Evolutionary conservation across 75 land plant species (phyloP), one percentile per base, ranked within the genome.

Genomic region (Selaginella tamariscina): DNA sequence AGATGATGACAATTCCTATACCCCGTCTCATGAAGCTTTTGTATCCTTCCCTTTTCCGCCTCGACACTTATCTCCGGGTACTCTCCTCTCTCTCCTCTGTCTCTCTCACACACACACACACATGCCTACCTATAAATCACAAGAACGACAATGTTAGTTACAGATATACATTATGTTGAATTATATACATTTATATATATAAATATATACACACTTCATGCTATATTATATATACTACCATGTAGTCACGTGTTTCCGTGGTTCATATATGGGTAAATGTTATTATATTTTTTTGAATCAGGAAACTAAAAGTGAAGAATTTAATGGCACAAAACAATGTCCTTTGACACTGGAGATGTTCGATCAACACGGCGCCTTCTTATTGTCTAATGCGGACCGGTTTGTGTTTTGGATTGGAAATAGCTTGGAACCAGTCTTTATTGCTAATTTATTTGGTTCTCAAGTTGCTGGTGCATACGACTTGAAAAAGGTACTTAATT

Each of bases 361-460:
- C 66, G 99, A 95, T 70, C 74, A 96, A 1, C 80, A 82, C 63
- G 96, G 89, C 22, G 84, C 87, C 2, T 95, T 82, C 71, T 56
- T 87, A 1, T 72, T 70, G 65, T 81, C 87, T 70, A 84, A 95
- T 75, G 97, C 96, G 20, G 74, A 90, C 32, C 82, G 79, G 27
- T 79, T 87, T 63, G 69, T 91, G 55, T 56, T 95, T 44, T 95
- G 99, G 99, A 70, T 95, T 60, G 99, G 99, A 11, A 85, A 73
- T 66, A 76, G 80, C 33, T 69, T 95, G 24, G 73, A 84, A 23
- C 71, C 85, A 26, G 92, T 85, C 33, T 73, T 88, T 33, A 72
- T 85, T 23, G 67, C 27, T 62, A 80, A 77, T 56, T 56, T 95
- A 33, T 72, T 87, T 63, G 92, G 98, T 62, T 57, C 59, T 64